Percentiles rank a stretch among this genome's conserved stretches.
Conservation (phyloP, 441 rosid genomes). For the Corymbia citriodora region DNA sequence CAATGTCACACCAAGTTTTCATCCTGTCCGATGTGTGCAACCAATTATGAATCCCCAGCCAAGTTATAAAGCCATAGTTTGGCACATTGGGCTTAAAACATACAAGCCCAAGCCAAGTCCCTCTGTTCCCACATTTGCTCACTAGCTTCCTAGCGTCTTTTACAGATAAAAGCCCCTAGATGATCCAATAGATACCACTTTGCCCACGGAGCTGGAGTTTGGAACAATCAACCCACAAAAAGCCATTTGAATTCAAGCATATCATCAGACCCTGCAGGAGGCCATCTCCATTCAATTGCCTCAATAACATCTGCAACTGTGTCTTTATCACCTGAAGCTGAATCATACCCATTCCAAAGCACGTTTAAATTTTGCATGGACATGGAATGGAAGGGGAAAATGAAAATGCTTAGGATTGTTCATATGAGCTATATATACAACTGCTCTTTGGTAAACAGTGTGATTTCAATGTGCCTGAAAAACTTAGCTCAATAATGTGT, state of each 20-base stretch:
- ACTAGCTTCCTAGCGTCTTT: background rate
- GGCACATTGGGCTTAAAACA: background rate
- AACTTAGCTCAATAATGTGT: background rate
- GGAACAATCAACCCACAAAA: background rate
- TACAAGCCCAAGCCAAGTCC: background rate
- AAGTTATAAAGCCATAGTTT: background rate
- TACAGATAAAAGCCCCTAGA: background rate
- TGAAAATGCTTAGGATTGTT: too few relatives aligned
- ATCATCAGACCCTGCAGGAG: background rate
- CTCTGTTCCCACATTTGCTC: background rate
- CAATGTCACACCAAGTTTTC: background rate
- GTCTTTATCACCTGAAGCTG: too few relatives aligned
- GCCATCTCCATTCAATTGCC: background rate
- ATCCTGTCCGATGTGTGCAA: background rate
- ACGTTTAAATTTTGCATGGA: too few relatives aligned
- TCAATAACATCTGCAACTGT: background rate
- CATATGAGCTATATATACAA: too few relatives aligned
- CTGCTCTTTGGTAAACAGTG: background rate
- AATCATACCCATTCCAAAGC: too few relatives aligned
- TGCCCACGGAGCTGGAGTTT: background rate
- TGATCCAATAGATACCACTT: background rate
- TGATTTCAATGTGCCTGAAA: background rate
- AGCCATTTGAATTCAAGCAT: background rate
- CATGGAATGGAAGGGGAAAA: too few relatives aligned
- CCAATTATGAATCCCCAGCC: background rate